These are phyloP conservation scores for Tricholoma hemisulphureum DNA, from an alignment of 768 basidiomycete genomes.

Conservation along the genomic window DNA sequence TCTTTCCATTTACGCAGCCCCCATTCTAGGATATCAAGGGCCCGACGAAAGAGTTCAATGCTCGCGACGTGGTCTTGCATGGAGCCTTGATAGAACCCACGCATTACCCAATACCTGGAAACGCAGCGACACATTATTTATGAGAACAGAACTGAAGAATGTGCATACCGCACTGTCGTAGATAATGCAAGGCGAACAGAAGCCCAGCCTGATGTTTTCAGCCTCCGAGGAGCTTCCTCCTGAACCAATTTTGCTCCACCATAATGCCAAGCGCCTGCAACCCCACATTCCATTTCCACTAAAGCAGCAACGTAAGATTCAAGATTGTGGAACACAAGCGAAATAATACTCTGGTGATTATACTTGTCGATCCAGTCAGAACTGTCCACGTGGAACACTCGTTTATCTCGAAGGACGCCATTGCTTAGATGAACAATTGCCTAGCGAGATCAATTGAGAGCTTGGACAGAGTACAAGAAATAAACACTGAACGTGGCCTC, in stretches of 20 bases:
- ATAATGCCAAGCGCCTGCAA: conserved; percentile 30
- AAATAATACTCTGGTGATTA: conserved; percentile 35
- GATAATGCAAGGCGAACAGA: conserved; percentile 35
- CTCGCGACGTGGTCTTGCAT: conserved; percentile 17
- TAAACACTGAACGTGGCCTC: neutral
- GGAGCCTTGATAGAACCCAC: conserved; percentile 29
- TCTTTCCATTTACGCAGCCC: conserved; percentile 39
- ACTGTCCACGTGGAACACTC: conserved; percentile 36
- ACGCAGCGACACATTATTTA: neutral
- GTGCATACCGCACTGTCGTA: conserved; percentile 36
- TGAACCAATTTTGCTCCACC: conserved; percentile 33
- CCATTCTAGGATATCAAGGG: conserved; percentile 43
- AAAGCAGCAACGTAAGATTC: neutral
- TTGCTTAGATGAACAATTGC: conserved; percentile 31
- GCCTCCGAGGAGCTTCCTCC: conserved; percentile 30
- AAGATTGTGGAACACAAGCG: neutral
- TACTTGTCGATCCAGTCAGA: conserved; percentile 34
- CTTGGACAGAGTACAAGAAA: neutral
- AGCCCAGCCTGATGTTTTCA: conserved; percentile 27
- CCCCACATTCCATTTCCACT: conserved; percentile 33
- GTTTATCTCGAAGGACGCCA: conserved; percentile 37
- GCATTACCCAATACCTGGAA: conserved; percentile 40
- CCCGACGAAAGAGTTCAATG: conserved; percentile 35
- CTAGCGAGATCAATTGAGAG: conserved; percentile 18
- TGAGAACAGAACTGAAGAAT: neutral